Evolutionary conservation across 306 rosid genomes (phyloP), one percentile per base, ranked within the genome.

Genomic region (Trifolium pratense): DNA sequence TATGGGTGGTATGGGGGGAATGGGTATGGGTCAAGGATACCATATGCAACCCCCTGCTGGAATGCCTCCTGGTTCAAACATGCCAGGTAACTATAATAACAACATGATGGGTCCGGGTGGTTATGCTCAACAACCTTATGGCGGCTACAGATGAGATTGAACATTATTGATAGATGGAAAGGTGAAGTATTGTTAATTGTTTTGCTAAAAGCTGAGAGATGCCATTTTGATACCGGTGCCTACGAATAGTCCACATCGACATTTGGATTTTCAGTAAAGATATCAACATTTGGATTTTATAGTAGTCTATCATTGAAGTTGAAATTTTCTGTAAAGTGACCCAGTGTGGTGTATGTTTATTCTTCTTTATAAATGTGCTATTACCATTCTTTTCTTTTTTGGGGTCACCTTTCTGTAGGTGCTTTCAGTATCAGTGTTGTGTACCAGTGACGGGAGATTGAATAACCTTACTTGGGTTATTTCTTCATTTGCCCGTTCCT

Each of bases 61-160:
- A 66, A 45, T 85, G 5, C 88, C 87, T 51, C 89, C 87, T 4
- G 88, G 90, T 11, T 52, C 96, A 18, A 91, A 90, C 79, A 67
- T 90, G 69, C 85, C 89, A 15, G 83, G 86, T 32, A 85, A 75
- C 58, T 95, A 95, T 75, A 88, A 95, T 75, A 88, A 91, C 82
- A 77, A 90, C 48, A 88, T 85, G 96, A 87, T 86, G 91, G 95
- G 96, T 70, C 53, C 83, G 14, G 96, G 96, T 71, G 85, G 89
- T 63, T 88, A 88, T 66, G 67, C 74, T 57, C 99, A 88, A 78
- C 99, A 79, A 78, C 95, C 95, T 6, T 89, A 89, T 64, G 95
- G 97, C 0, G 84, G 97, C 52, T 89, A 89, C 76, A 81, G 89
- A 86, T 93, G 92, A 91, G 76, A 71, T 26, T 52, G 76, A 82